Base-by-base conservation (phyloP, 108 stramenopile species). In the Nitzschia putrida region DNA sequence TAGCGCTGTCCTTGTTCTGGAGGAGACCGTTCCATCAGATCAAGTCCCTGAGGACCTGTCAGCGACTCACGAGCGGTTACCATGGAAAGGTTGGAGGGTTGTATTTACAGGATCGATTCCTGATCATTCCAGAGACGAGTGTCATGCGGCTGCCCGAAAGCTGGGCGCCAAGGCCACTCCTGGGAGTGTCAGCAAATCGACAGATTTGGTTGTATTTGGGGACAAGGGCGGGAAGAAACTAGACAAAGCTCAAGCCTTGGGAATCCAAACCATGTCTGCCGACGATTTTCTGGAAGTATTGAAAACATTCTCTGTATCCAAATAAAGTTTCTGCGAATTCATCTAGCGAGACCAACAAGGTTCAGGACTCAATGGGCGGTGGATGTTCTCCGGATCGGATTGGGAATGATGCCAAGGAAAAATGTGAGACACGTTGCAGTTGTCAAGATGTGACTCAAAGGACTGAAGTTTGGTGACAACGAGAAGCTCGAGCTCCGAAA, bases 101-200 rank as follows among this genome's bases (percentile, higher is more conserved):
- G 92, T 94, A 16, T 90, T 94, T 55, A 94, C 92, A 9, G 92
- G 92, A 59, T 66, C 84, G 9, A 47, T 94, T 37, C 83, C 85
- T 12, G 68, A 56, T 51, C 75, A 87, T 71, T 71, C 86, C 16
- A 61, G 92, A 60, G 60, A 50, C 7, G 66, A 69, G 37, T 88
- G 88, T 39, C 80, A 91, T 42, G 64, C 73, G 24, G 13, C 67
- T 49, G 92, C 85, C 18, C 88, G 73, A 64, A 44, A 45, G 24
- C 66, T 87, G 38, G 92, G 92, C 39, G 92, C 89, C 9, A 88
- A 83, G 47, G 52, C 82, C 2, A 89, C 89, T 37, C 86, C 92
- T 7, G 79, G 77, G 1, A 84, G 82, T 24, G 70, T 94, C 13
- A 88, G 83, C 60, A 94, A 91, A 66, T 81, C 82, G 2, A 94